These are phyloP conservation scores for Gymnopilus junonius DNA, from an alignment of 768 basidiomycete species.

Conservation along the genomic window DNA sequence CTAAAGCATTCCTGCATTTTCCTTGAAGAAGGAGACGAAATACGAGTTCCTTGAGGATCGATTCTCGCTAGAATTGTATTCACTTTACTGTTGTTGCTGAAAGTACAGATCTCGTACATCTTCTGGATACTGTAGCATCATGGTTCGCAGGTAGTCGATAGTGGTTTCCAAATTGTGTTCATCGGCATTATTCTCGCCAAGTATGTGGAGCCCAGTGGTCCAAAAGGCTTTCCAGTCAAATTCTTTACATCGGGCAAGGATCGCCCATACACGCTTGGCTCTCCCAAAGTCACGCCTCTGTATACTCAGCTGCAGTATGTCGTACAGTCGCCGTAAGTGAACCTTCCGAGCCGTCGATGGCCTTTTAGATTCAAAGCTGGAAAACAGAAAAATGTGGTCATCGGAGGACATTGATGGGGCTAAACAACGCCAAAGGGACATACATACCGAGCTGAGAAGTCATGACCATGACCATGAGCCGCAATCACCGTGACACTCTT, in stretches of 20 bases:
- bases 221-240: constrained; percentile 75
- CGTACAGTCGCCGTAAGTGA: constrained; percentile 76
- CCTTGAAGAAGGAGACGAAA: constrained; percentile 64
- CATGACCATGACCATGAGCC: not conserved
- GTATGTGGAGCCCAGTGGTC: constrained; percentile 65
- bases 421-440: constrained; percentile 39
- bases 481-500: constrained; percentile 11
- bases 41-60: constrained; percentile 75
- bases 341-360: constrained; percentile 64
- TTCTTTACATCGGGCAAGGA: constrained; percentile 79
- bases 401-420: constrained; percentile 29
- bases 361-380: constrained; percentile 51
- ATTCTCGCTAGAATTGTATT: constrained; percentile 59
- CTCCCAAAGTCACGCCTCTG: constrained; percentile 66
- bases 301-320: constrained; percentile 72
- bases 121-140: constrained; percentile 73
- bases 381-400: constrained; percentile 63
- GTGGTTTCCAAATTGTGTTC: constrained; percentile 35
- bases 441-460: constrained; percentile 4
- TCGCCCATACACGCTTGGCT: constrained; percentile 73
- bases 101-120: constrained; percentile 49
- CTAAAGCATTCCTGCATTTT: constrained; percentile 71
- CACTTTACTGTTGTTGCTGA: not conserved
- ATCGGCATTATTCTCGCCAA: constrained; percentile 39
- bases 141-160: constrained; percentile 64